Conservation (phyloP, 345 rosid species). For the Turnera subulata region DNA sequence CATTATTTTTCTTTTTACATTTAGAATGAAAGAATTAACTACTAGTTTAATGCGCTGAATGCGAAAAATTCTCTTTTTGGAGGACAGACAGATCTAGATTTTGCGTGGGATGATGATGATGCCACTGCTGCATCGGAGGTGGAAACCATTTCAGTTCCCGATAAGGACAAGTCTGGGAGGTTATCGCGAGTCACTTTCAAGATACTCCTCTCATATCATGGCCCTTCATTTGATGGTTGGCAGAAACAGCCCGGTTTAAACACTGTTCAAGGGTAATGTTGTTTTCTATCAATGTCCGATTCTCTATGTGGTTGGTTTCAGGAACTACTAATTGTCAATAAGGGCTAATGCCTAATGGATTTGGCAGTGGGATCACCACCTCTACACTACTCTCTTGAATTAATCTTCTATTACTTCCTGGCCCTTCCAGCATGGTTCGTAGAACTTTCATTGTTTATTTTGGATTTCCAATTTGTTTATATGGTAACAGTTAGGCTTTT, state of each 20-base stretch:
- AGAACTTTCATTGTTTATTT: neutral
- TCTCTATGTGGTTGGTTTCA: too few species aligned
- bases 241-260: slow-evolving; percentile 82
- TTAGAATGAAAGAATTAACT: neutral
- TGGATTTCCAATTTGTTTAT: neutral
- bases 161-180: slow-evolving; percentile 52
- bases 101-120: slow-evolving; percentile 22
- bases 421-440: too few species aligned
- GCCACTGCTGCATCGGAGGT: slow-evolving; percentile 15
- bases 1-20: neutral
- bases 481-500: neutral
- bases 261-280: slow-evolving; percentile 77
- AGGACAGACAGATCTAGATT: slow-evolving; percentile 30
- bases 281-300: neutral
- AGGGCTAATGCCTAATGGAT: too few species aligned
- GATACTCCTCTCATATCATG: slow-evolving; percentile 76
- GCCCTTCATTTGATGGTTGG: slow-evolving; percentile 94
- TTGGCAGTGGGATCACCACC: too few species aligned
- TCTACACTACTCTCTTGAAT: too few species aligned
- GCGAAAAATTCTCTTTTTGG: slow-evolving; percentile 6
- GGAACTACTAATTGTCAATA: too few species aligned
- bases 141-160: slow-evolving; percentile 22
- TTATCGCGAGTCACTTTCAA: slow-evolving; percentile 78
- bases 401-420: too few species aligned
- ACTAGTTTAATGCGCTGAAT: neutral